Evolutionary conservation across 2,329 filamentous ascomycete genomes (phyloP), one percentile per base, ranked within the genome.

Genomic region (Shiraia bambusicola): DNA sequence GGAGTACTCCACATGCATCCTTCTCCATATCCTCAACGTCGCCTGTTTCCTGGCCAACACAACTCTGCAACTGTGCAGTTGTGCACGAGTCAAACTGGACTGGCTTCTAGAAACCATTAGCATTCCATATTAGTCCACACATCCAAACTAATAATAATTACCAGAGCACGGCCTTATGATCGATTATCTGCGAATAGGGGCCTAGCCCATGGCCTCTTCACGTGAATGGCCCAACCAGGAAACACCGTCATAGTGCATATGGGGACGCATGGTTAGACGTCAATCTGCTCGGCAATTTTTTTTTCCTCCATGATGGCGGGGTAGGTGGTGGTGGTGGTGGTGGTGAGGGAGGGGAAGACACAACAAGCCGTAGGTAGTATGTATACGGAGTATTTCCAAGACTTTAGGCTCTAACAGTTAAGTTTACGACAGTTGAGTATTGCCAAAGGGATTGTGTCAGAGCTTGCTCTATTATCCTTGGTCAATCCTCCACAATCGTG

Each of bases 211-310:
- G 28, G 45, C 45, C 12, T 37, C 40, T 39, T 34, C 41, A 58
- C 39, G 50, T 52, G 49, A 53, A 49, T 51, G 42, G 38, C 34
- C 39, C 37, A 29, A 30, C 28, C 28, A 26, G 28, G 33, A 36
- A 47, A 40, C 32, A 45, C 48, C 52, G 57, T 62, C 60, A 64
- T 64, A 53, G 52, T 61, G 59, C 59, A 63, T 59, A 34, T 28
- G 14, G n/a, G n/a, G 37, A 42, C 41, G 54, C 49, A 46, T 43
- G 33, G 45, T n/a, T 11, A 40, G 44, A 48, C 43, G 35, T 47
- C 42, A 49, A 38, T 34, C 19, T 15, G 16, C 7, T 40, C 37
- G 37, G 32, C 38, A 42, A 15, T 31, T 32, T 33, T 45, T 50
- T 46, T 43, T 45, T 34, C n/a, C 27, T 27, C 24, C 25, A 40